phyloP scores from a whole-genome alignment of 768 basidiomycete species.

The Lanmaoa pseudosensibilis region DNA sequence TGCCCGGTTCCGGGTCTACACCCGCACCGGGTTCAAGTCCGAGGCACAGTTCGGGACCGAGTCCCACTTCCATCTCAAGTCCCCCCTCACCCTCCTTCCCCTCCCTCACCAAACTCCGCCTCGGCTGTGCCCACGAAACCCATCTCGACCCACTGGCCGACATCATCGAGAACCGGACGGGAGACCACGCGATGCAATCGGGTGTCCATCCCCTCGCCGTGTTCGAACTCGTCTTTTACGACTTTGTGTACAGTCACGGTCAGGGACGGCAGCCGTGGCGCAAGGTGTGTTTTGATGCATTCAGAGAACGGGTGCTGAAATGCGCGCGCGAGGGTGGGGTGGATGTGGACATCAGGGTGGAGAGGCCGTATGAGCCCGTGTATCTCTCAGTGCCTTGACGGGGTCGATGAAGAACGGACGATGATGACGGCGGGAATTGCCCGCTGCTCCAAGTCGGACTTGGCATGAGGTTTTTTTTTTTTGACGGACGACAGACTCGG shows the following conservation, averaged over 20 bases:
- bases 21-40: neutral
- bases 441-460: neutral
- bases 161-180: slow-evolving; percentile 20
- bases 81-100: slow-evolving; percentile 8
- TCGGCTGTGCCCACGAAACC: slow-evolving; percentile 24
- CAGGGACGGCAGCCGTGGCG: slow-evolving; percentile 12
- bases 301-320: slow-evolving; percentile 18
- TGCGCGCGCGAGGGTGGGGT: slow-evolving; percentile 26
- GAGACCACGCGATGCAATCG: slow-evolving; percentile 7
- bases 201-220: slow-evolving; percentile 12
- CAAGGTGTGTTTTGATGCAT: slow-evolving; percentile 20
- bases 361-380: slow-evolving; percentile 28
- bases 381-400: slow-evolving; percentile 21
- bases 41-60: neutral
- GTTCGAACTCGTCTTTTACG: slow-evolving; percentile 27
- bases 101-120: slow-evolving; percentile 17
- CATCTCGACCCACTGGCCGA: slow-evolving; percentile 15
- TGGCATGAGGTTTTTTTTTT: no score
- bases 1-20: neutral
- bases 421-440: neutral
- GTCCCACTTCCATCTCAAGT: neutral
- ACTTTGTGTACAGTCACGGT: slow-evolving; percentile 18
- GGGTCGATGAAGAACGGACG: neutral
- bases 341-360: slow-evolving; percentile 25
- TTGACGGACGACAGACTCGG: no score